Percentiles rank a stretch among this genome's conserved stretches.
These are phyloP conservation scores for Dioscorea cayenensis DNA, from an alignment of 116 monocot species.

Conservation along the genomic window DNA sequence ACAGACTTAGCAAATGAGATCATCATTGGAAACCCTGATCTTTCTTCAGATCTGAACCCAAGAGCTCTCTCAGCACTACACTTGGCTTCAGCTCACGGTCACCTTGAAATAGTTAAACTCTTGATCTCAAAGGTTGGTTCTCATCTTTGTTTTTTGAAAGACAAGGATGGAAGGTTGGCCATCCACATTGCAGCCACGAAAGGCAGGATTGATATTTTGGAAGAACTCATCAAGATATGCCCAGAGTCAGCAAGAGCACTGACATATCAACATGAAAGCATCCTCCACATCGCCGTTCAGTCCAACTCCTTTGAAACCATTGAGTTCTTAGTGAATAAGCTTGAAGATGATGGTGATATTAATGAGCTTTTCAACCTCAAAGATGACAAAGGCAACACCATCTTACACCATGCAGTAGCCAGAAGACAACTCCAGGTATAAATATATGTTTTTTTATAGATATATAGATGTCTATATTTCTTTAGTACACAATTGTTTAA, in stretches of 20 bases:
- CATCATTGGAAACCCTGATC: too few species aligned
- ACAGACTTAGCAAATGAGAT: too few species aligned
- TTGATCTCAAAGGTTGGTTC: background rate
- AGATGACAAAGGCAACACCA: too few species aligned
- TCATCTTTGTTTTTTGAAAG: background rate
- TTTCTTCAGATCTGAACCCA: background rate
- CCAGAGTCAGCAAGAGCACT: background rate
- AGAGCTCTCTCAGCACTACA: too few species aligned
- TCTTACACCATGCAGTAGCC: too few species aligned
- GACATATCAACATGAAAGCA: slow-evolving; percentile 2
- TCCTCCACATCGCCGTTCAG: slow-evolving; percentile 19
- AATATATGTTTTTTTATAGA: too few species aligned
- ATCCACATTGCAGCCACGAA: slow-evolving; percentile 8
- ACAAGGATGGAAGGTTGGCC: slow-evolving; percentile 16
- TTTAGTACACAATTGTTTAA: too few species aligned
- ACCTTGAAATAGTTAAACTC: background rate
- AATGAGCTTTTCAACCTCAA: too few species aligned
- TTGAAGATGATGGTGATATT: background rate
- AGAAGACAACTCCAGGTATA: too few species aligned
- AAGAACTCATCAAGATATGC: slow-evolving; percentile 8
- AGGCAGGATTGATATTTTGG: slow-evolving; percentile 4
- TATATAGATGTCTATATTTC: too few species aligned
- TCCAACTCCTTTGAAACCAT: slow-evolving; percentile 11
- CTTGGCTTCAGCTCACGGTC: background rate
- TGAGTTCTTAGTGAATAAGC: background rate